Conservation (phyloP, 1,284 basidiomycete genomes). For the Ganoderma boninense region DNA sequence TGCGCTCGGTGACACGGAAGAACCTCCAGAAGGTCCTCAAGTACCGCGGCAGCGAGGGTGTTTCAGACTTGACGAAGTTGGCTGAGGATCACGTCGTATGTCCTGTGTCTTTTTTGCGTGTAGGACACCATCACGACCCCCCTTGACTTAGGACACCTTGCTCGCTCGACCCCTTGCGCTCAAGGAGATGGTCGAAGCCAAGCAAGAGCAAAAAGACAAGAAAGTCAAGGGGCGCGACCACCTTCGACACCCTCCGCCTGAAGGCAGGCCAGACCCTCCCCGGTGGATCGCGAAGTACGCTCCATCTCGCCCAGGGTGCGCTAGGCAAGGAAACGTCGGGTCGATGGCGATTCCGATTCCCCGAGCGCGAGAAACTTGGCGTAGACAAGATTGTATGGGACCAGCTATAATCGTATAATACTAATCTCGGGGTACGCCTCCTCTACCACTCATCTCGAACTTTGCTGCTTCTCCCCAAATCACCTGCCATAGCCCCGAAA, state of each 20-base stretch:
- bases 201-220: constrained; percentile 33
- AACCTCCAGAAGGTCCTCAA: constrained; percentile 75
- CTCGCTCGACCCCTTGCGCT: constrained; percentile 44
- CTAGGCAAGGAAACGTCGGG: constrained; percentile 40
- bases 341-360: constrained; percentile 36
- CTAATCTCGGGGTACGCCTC: constrained; percentile 21
- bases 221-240: constrained; percentile 18
- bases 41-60: constrained; percentile 57
- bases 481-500: neutral
- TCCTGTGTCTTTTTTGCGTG: constrained; percentile 7
- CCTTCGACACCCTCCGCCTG: constrained; percentile 39
- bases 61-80: constrained; percentile 40
- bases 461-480: neutral
- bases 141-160: constrained; percentile 41
- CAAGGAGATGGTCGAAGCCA: constrained; percentile 37
- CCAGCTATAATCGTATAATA: constrained; percentile 36
- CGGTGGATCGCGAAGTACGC: constrained; percentile 42
- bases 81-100: constrained; percentile 47
- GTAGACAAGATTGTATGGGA: constrained; percentile 45
- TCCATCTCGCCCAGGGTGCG: constrained; percentile 43
- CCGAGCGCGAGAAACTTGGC: constrained; percentile 45
- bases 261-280: constrained; percentile 47
- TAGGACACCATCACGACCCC: neutral
- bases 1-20: constrained; percentile 71
- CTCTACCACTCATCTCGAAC: neutral